Evolutionary conservation across 352 stramenopile species (phyloP).

Genomic region (Globisporangium perplexum): DNA sequence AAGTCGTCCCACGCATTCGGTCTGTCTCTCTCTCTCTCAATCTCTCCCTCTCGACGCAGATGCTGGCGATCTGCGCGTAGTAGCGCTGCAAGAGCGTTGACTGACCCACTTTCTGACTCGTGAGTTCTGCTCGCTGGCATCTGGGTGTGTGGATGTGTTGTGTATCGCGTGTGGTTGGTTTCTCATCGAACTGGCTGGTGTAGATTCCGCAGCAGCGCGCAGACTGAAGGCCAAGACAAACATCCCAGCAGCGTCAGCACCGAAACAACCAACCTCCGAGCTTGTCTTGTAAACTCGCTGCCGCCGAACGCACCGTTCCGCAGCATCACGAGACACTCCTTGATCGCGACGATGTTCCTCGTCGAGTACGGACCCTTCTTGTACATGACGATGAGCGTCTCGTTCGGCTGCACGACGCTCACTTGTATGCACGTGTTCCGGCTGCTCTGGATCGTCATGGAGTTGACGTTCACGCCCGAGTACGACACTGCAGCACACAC

Average conservation of each 20-base stretch:
- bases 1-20: no score
- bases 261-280: neutral
- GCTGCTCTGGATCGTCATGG: conserved; percentile 85
- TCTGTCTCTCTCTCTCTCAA: no score
- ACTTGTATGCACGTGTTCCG: conserved; percentile 86
- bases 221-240: neutral
- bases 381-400: conserved; percentile 83
- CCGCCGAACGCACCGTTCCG: conserved; percentile 42
- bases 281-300: no score
- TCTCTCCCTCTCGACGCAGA: no score
- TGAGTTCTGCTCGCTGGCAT: no score
- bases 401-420: conserved; percentile 69
- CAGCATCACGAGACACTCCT: conserved; percentile 74
- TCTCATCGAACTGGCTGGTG: neutral
- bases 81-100: no score
- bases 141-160: no score
- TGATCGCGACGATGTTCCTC: conserved; percentile 72
- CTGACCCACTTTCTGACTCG: no score
- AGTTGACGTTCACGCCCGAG: conserved; percentile 67
- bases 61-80: no score
- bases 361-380: conserved; percentile 66
- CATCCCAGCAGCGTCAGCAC: neutral
- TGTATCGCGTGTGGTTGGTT: no score
- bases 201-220: neutral
- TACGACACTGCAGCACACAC: conserved; percentile 64